Conservation (phyloP, 805 yeast genomes). For the Phaffomyces opuntiae region DNA sequence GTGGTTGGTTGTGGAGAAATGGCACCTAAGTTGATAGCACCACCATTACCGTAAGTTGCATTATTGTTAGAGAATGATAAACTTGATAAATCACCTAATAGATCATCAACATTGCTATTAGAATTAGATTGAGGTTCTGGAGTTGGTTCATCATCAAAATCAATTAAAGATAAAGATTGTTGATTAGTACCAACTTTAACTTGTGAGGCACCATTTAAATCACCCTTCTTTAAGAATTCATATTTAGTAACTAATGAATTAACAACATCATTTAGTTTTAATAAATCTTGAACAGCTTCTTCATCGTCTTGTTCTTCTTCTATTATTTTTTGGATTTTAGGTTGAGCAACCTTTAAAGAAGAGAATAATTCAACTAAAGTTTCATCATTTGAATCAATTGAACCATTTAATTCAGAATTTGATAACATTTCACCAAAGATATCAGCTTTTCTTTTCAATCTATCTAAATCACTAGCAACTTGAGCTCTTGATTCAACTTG, state of each 20-base stretch:
- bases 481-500: conserved; percentile 58
- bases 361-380: conserved; percentile 73
- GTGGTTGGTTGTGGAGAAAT: conserved; percentile 19
- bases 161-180: conserved; percentile 53
- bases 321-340: conserved; percentile 77
- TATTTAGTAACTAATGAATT: conserved; percentile 63
- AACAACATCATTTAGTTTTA: conserved; percentile 68
- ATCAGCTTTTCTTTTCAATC: conserved; percentile 79
- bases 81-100: conserved; percentile 64
- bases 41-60: conserved; percentile 42
- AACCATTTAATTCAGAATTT: conserved; percentile 36
- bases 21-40: conserved; percentile 37
- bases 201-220: conserved; percentile 44
- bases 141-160: conserved; percentile 49
- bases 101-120: conserved; percentile 50
- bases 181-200: conserved; percentile 33
- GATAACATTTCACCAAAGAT: conserved; percentile 81
- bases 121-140: conserved; percentile 21
- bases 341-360: conserved; percentile 76
- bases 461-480: conserved; percentile 76
- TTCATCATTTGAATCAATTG: conserved; percentile 42
- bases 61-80: conserved; percentile 34
- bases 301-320: conserved; percentile 73
- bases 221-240: conserved; percentile 58
- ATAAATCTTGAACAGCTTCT: conserved; percentile 55